A percentile compares a stretch with the other conserved stretches of the same genome.
These are phyloP conservation scores for Trichoderma atrobrunneum DNA, from an alignment of 2,329 filamentous ascomycete species.

Conservation along the genomic window DNA sequence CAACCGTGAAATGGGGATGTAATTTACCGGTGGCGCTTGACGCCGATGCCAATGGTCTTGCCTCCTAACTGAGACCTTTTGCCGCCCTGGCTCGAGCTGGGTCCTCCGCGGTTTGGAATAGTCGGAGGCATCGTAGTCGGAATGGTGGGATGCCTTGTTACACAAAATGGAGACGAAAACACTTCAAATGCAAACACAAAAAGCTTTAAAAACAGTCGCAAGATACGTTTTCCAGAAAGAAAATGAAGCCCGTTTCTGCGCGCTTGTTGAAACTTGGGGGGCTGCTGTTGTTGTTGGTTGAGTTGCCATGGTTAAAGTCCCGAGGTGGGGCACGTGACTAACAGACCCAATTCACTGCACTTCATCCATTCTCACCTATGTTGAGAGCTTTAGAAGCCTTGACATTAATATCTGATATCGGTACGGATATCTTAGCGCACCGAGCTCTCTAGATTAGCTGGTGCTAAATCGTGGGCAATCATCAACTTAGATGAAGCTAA, in stretches of 20 bases:
- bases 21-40: neutral
- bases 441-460: neutral
- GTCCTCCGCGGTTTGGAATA: neutral
- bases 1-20: neutral
- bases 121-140: neutral
- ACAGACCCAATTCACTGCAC: neutral
- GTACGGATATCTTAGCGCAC: neutral
- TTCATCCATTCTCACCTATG: neutral
- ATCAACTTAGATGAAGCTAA: neutral
- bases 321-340: neutral
- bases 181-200: neutral
- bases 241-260: neutral
- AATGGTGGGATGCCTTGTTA: neutral
- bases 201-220: neutral
- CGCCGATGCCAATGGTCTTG: neutral
- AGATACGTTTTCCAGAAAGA: neutral
- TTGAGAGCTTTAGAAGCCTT: neutral
- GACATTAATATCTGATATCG: neutral
- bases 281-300: neutral
- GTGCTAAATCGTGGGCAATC: neutral
- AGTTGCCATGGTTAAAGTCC: neutral
- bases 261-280: neutral
- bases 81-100: neutral
- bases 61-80: neutral
- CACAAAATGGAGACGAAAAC: neutral